phyloP scores from a whole-genome alignment of 208 protist species.

The Porcisia deanei region DNA sequence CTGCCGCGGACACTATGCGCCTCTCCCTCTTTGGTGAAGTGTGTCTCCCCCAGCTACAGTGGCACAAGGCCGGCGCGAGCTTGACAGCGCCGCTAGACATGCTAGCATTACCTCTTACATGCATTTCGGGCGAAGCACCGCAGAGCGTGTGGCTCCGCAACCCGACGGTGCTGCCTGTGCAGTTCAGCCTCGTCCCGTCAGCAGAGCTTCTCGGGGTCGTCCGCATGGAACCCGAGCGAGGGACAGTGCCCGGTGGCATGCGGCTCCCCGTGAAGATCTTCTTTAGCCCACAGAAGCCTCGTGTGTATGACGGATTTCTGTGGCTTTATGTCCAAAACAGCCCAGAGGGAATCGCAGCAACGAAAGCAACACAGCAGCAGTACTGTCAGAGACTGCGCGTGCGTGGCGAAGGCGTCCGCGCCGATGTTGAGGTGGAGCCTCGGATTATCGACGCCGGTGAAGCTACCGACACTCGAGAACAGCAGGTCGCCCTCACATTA shows the following conservation, averaged over 20 bases:
- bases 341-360: conserved; percentile 2
- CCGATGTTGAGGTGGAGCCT: conserved; percentile 81
- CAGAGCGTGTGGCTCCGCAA: conserved; percentile 65
- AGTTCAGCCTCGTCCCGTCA: conserved; percentile 58
- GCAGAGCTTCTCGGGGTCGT: conserved; percentile 46
- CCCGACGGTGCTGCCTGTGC: conserved; percentile 73
- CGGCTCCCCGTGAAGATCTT: conserved; percentile 41
- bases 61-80: conserved; percentile 23
- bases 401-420: conserved; percentile 69
- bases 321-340: conserved; percentile 47
- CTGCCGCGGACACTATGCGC: conserved; percentile 26
- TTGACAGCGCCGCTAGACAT: conserved; percentile 33
- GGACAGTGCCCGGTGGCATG: conserved; percentile 57
- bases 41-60: conserved; percentile 46
- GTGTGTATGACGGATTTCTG: conserved; percentile 55
- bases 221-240: conserved; percentile 57
- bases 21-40: conserved; percentile 67
- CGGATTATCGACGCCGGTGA: conserved; percentile 62
- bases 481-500: conserved; percentile 69
- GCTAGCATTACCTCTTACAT: conserved; percentile 74
- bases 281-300: conserved; percentile 62
- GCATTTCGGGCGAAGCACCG: conserved; percentile 64
- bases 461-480: conserved; percentile 45
- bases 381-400: conserved; percentile 42
- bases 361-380: conserved; percentile 10